Conservation (phyloP, 495 filamentous ascomycete species). For the Chaetomium tenue region DNA sequence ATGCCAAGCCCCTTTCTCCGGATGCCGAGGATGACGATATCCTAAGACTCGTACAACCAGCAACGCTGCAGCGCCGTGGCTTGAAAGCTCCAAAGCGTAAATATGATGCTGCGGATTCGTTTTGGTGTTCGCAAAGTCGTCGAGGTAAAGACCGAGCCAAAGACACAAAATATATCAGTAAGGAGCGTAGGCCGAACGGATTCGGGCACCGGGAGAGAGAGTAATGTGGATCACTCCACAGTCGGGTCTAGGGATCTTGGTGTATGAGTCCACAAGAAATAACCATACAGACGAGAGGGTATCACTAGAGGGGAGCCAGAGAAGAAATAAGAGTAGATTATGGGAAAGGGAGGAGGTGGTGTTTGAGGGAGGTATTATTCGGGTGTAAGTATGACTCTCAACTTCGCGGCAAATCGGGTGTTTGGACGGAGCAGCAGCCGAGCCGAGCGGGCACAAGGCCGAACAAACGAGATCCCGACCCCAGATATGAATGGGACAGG, state of each 20-base stretch:
- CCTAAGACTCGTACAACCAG: neutral
- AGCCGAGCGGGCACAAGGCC: constrained; percentile 26
- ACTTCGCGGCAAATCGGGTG: constrained; percentile 23
- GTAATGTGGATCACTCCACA: constrained; percentile 15
- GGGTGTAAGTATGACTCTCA: constrained; percentile 24
- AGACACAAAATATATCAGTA: constrained; percentile 8
- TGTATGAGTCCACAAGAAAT: neutral
- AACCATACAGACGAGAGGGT: neutral
- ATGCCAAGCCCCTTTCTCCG: constrained; percentile 18
- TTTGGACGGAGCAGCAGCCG: constrained; percentile 20
- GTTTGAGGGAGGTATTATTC: neutral
- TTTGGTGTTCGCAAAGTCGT: neutral
- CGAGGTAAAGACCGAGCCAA: neutral
- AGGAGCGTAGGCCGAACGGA: constrained; percentile 16
- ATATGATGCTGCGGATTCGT: neutral
- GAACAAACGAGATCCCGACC: constrained; percentile 5
- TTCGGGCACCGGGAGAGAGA: constrained; percentile 8
- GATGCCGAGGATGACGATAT: constrained; percentile 18
- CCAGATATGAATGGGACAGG: neutral
- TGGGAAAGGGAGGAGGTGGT: neutral
- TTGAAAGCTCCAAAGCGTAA: neutral
- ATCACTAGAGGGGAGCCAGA: constrained; percentile 18
- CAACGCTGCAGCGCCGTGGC: neutral
- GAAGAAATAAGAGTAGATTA: neutral
- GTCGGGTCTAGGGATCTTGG: neutral